phyloP scores from a whole-genome alignment of 2,329 filamentous ascomycete genomes.

The Fusarium buxicola region DNA sequence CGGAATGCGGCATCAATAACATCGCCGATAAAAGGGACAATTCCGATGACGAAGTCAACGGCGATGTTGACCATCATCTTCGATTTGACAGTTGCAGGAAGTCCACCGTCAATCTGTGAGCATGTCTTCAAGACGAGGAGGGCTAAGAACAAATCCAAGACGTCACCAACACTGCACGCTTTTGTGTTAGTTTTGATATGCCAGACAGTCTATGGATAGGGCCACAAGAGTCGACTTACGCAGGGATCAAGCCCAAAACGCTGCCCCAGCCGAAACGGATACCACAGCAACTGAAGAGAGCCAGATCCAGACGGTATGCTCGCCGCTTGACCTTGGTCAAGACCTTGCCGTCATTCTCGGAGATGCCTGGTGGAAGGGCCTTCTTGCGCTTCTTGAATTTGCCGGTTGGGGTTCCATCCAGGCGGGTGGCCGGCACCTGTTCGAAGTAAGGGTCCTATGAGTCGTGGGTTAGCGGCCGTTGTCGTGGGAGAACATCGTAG shows the following conservation, averaged over 20 bases:
- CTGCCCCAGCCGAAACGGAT: slow-evolving; percentile 90
- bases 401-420: slow-evolving; percentile 71
- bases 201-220: no score
- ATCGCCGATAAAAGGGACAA: slow-evolving; percentile 83
- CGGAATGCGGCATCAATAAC: slow-evolving; percentile 78
- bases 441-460: slow-evolving; percentile 90
- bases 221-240: slow-evolving; percentile 64
- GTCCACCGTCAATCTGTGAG: slow-evolving; percentile 78
- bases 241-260: slow-evolving; percentile 85
- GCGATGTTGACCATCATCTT: slow-evolving; percentile 86
- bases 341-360: slow-evolving; percentile 81
- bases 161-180: slow-evolving; percentile 74
- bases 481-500: not conserved
- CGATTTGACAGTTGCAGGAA: slow-evolving; percentile 69
- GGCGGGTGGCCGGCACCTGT: slow-evolving; percentile 77
- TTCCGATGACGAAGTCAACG: slow-evolving; percentile 78
- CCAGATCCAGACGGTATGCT: slow-evolving; percentile 88
- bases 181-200: slow-evolving; percentile 33
- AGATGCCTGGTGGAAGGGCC: slow-evolving; percentile 84
- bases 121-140: slow-evolving; percentile 80
- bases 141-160: slow-evolving; percentile 78
- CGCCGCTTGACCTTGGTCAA: slow-evolving; percentile 87
- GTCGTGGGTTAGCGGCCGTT: slow-evolving; percentile 20
- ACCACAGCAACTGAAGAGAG: slow-evolving; percentile 83
- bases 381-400: slow-evolving; percentile 89